Percentiles rank a stretch among this genome's conserved stretches.
These are phyloP conservation scores for Solanum commersonii DNA, from an alignment of 257 asterid genomes.

Conservation along the genomic window DNA sequence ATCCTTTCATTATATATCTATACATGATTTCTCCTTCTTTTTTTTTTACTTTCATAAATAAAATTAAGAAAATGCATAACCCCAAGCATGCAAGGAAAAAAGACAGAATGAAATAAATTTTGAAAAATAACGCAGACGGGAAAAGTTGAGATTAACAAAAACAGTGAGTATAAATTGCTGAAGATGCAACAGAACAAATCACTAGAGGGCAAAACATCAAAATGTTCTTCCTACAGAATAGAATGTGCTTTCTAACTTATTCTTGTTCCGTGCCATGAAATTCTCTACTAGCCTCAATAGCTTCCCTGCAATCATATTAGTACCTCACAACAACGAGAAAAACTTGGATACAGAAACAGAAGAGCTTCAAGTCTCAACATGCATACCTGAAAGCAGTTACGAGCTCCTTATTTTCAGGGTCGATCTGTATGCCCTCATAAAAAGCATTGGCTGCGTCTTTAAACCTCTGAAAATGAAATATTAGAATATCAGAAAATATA, in stretches of 20 bases:
- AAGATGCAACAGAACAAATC: neutral
- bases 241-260: neutral
- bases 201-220: neutral
- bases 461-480: slow-evolving; percentile 46
- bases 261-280: neutral
- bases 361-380: neutral
- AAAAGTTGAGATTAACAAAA: neutral
- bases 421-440: slow-evolving; percentile 71
- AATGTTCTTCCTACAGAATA: neutral
- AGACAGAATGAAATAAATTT: neutral
- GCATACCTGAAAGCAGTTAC: slow-evolving; percentile 81
- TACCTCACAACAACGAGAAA: neutral
- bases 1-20: neutral
- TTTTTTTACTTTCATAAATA: neutral
- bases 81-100: neutral
- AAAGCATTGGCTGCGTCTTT: slow-evolving; percentile 95
- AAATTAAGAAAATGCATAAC: neutral
- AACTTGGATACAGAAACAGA: neutral
- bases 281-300: slow-evolving; percentile 75
- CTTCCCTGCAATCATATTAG: slow-evolving; percentile 52
- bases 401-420: slow-evolving; percentile 89
- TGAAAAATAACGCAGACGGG: neutral
- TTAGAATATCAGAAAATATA: neutral
- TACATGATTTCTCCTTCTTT: neutral
- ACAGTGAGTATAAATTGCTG: neutral